Conservation (phyloP, 768 basidiomycete species). For the Xanthoconium stramineum region DNA sequence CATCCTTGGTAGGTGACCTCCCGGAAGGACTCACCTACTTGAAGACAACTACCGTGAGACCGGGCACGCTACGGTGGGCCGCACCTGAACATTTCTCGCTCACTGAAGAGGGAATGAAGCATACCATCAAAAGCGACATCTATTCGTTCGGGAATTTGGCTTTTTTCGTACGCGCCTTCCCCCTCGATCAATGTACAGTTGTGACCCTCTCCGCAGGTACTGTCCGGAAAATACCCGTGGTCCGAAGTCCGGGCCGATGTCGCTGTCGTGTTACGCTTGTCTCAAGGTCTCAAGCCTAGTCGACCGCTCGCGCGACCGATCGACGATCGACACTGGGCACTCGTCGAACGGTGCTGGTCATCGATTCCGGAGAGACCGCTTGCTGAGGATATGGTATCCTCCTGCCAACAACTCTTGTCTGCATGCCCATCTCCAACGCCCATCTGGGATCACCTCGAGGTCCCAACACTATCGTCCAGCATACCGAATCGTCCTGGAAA, state of each 20-base stretch:
- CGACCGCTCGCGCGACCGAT: neutral
- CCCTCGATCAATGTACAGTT: neutral
- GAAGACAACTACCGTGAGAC: neutral
- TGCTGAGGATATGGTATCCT: neutral
- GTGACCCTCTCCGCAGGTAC: neutral
- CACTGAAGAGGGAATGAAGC: neutral
- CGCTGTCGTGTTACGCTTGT: neutral
- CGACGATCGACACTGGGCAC: constrained; percentile 1
- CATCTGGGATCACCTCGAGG: neutral
- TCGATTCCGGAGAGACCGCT: neutral
- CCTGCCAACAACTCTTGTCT: neutral
- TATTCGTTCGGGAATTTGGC: constrained; percentile 11
- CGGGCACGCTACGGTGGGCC: constrained; percentile 7
- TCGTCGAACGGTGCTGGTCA: constrained; percentile 8
- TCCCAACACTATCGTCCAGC: neutral
- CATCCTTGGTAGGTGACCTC: constrained; percentile 4
- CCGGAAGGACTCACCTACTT: constrained; percentile 3
- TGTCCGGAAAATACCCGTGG: neutral
- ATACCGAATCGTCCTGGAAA: neutral
- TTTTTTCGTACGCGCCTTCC: neutral
- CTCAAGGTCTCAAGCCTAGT: neutral
- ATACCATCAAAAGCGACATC: neutral
- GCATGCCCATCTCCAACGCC: neutral
- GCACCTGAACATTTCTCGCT: constrained; percentile 6
- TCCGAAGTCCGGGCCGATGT: neutral